Base-by-base conservation (phyloP, 2,329 filamentous ascomycete genomes). In the Aaosphaeria arxii region DNA sequence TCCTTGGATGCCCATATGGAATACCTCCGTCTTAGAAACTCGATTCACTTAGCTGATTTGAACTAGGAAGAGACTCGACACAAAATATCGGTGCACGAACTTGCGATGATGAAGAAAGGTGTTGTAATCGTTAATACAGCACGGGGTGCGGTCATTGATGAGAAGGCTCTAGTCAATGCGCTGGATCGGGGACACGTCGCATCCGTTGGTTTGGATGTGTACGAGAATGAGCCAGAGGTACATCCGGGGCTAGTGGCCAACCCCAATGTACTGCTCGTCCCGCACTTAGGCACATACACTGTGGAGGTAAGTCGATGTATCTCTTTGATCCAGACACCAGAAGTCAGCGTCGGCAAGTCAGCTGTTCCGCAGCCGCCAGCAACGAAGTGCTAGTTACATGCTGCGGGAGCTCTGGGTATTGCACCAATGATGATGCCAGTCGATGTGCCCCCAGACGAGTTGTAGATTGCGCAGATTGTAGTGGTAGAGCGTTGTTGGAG, bases 271-370 rank as follows among this genome's bases (percentile, higher is more conserved):
- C 76, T 92, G 59, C 76, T 95, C 30, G 73, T 95, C 33, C 90
- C 90, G 44, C 90, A 95, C 69, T 88, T 95, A 87, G 89, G 89
- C 0, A 95, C 90, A 0, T 90, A 82, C 78, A 92, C 88, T 0
- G 74, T 84, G 30, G 89, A 87, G 74, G 77, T 65, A 47, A 54
- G 59, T 58, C 17, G 29, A 11, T 17, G 11, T 36, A n/a, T 36
- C 33, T n/a, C 9, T 36, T 36, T 36, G 17, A 24, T 24, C 17
- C 17, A 24, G 11, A 17, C 13, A 24, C 45, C n/a, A 41, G 38
- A 24, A 24, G 17, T 24, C 17, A 24, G 17, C 17, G 17, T 24
- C 17, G 17, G 17, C 17, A 24, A 24, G 17, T 24, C 17, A 24
- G 17, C 17, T 24, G 17, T 24, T 24, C 17, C 17, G 17, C 17